Evolutionary conservation across 2,329 filamentous ascomycete species (phyloP).

Genomic region (Colletotrichum godetiae): DNA sequence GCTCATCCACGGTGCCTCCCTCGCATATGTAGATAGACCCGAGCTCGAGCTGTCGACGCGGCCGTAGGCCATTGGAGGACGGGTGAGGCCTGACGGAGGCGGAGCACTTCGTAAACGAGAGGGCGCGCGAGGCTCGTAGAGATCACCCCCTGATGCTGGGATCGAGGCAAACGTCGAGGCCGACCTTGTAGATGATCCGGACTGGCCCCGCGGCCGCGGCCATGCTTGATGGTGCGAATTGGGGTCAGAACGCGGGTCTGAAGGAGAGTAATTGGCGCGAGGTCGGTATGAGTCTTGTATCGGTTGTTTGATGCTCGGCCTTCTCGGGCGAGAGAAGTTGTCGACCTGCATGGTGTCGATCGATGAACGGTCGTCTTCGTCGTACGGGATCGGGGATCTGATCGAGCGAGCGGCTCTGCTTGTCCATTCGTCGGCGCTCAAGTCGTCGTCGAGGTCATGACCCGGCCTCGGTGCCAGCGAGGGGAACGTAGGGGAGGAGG

Average conservation of each 20-base stretch:
- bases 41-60: constrained; percentile 52
- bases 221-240: constrained; percentile 43
- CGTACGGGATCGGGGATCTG: constrained; percentile 37
- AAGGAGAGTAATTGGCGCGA: constrained; percentile 42
- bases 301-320: constrained; percentile 61
- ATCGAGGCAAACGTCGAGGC: constrained; percentile 59
- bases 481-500: constrained; percentile 47
- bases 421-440: constrained; percentile 37
- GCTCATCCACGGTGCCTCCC: constrained; percentile 59
- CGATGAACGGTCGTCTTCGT: constrained; percentile 39
- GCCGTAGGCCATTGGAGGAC: constrained; percentile 41
- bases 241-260: constrained; percentile 40
- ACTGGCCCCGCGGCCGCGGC: constrained; percentile 58
- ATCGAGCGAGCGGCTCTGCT: constrained; percentile 33
- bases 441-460: constrained; percentile 34
- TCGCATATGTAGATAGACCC: constrained; percentile 39
- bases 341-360: constrained; percentile 47
- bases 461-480: constrained; percentile 26
- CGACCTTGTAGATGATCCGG: constrained; percentile 60
- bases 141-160: constrained; percentile 53
- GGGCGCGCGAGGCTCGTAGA: constrained; percentile 45
- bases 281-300: constrained; percentile 47
- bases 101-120: constrained; percentile 44
- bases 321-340: constrained; percentile 71
- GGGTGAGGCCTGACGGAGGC: constrained; percentile 42